Evolutionary conservation across 148 eudicot species (phyloP).

Genomic region (Rhododendron simsii): DNA sequence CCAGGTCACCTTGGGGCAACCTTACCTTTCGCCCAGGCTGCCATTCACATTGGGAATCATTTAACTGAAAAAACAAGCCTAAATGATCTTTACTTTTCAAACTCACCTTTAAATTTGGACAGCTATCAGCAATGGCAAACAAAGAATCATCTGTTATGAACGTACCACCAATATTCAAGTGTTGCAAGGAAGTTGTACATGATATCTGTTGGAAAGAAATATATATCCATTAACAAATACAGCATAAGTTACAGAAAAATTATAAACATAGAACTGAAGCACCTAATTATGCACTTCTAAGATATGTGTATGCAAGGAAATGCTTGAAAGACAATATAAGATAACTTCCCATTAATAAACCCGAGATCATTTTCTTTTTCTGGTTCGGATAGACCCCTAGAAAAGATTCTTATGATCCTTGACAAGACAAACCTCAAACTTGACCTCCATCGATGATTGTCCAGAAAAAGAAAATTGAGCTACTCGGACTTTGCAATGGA

Average conservation of each 20-base stretch:
- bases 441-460: not conserved
- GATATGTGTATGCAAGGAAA: not conserved
- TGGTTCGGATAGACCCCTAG: not conserved
- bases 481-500: not conserved
- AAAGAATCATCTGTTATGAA: slow-evolving; percentile 73
- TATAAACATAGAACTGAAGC: not conserved
- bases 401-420: not conserved
- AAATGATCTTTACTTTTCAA: not conserved
- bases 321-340: not conserved
- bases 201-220: slow-evolving; percentile 45
- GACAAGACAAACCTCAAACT: not conserved
- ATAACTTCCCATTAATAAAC: not conserved
- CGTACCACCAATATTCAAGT: slow-evolving; percentile 83
- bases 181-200: slow-evolving; percentile 64
- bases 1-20: not conserved
- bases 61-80: not conserved
- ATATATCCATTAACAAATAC: not conserved
- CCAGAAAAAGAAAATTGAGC: not conserved
- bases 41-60: not conserved
- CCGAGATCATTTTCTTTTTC: not conserved
- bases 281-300: not conserved
- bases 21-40: not conserved
- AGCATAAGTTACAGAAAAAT: not conserved
- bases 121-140: slow-evolving; percentile 71
- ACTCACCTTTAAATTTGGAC: slow-evolving; percentile 64